phyloP scores from a whole-genome alignment of 2,329 filamentous ascomycete species.

The Huntiella bhutanensis region DNA sequence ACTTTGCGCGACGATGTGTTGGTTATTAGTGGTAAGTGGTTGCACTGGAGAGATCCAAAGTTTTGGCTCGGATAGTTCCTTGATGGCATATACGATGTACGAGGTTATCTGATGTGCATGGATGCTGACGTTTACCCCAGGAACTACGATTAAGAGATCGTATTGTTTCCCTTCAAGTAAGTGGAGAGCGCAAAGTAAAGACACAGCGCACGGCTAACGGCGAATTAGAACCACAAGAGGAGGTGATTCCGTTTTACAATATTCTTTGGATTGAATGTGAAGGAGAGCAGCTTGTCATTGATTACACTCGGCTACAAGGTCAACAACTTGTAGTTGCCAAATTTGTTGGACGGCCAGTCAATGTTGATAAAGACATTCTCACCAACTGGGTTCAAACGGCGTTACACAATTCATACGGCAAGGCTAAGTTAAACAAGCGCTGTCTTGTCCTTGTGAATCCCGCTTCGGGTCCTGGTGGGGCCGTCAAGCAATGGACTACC shows the following conservation, averaged over 20 bases:
- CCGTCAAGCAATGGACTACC: slow-evolving; percentile 51
- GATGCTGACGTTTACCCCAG: neutral
- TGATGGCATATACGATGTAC: neutral
- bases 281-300: slow-evolving; percentile 44
- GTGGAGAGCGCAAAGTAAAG: neutral
- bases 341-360: slow-evolving; percentile 32
- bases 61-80: neutral
- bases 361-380: slow-evolving; percentile 25
- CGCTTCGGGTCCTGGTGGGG: slow-evolving; percentile 64
- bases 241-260: slow-evolving; percentile 33
- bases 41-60: neutral
- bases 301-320: slow-evolving; percentile 45
- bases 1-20: neutral
- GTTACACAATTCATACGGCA: slow-evolving; percentile 50
- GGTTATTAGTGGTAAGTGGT: neutral
- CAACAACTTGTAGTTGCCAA: slow-evolving; percentile 39
- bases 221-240: slow-evolving; percentile 2
- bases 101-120: too few species aligned
- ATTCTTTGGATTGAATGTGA: slow-evolving; percentile 60
- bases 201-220: neutral
- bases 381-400: slow-evolving; percentile 45
- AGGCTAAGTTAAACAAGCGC: slow-evolving; percentile 49
- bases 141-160: slow-evolving; percentile 2
- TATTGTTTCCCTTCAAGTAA: slow-evolving; percentile 10
- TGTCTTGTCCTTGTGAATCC: slow-evolving; percentile 86